Evolutionary conservation across 2,329 filamentous ascomycete species (phyloP).

Genomic region (Colletotrichum lini): DNA sequence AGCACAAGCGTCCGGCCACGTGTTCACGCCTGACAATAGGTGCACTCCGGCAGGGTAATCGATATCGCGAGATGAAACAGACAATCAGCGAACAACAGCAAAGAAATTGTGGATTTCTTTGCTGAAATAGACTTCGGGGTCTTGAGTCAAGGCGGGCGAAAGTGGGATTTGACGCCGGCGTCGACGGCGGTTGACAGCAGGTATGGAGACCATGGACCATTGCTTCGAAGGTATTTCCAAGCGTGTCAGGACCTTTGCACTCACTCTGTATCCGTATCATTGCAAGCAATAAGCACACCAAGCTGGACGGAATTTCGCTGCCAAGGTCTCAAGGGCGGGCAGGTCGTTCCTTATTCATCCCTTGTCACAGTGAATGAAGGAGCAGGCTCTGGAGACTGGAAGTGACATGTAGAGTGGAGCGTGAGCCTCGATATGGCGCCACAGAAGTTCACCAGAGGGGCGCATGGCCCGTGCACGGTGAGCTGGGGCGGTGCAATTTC

Average conservation of each 20-base stretch:
- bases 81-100: neutral
- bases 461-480: constrained; percentile 27
- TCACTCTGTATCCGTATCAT: too few species aligned
- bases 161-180: constrained; percentile 8
- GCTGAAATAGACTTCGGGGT: constrained; percentile 34
- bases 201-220: neutral
- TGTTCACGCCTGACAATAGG: constrained; percentile 24
- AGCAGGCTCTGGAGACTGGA: too few species aligned
- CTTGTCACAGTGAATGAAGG: constrained; percentile 5
- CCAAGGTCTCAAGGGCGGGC: constrained; percentile 23
- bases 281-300: neutral
- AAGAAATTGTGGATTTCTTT: constrained; percentile 27
- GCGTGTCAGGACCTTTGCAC: neutral
- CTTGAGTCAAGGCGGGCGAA: constrained; percentile 31
- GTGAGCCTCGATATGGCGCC: constrained; percentile 28
- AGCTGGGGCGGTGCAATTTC: constrained; percentile 39
- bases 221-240: neutral
- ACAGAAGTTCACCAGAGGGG: constrained; percentile 21
- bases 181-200: neutral
- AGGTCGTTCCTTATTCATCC: constrained; percentile 18
- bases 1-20: constrained; percentile 38
- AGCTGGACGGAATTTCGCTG: neutral
- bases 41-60: constrained; percentile 21
- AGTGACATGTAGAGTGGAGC: constrained; percentile 11
- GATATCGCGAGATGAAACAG: constrained; percentile 31